These are phyloP conservation scores for Oryza officinalis DNA, from an alignment of 176 grass and related monocot species.

Conservation along the genomic window DNA sequence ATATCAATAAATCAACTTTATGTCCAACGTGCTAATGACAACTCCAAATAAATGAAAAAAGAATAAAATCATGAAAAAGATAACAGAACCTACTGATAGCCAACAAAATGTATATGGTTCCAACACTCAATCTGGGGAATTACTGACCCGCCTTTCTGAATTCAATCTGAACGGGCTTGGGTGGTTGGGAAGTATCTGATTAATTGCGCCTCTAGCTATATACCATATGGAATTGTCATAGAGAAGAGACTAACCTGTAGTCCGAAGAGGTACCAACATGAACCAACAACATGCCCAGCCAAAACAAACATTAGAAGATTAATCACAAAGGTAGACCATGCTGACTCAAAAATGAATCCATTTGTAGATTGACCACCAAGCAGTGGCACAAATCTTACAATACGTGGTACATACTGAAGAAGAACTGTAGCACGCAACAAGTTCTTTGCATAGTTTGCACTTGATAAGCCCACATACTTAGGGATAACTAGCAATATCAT, in stretches of 20 bases:
- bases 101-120: neutral
- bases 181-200: neutral
- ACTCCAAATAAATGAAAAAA: neutral
- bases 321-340: constrained; percentile 90
- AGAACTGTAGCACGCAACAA: constrained; percentile 64
- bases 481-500: constrained; percentile 79
- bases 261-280: constrained; percentile 89
- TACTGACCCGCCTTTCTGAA: neutral
- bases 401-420: constrained; percentile 82
- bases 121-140: neutral
- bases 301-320: constrained; percentile 92
- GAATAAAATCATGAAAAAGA: neutral
- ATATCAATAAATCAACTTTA: neutral
- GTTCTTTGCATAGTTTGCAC: constrained; percentile 87
- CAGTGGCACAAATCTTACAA: constrained; percentile 77
- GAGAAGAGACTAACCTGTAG: constrained; percentile 58
- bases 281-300: constrained; percentile 91
- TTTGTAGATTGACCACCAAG: constrained; percentile 80
- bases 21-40: neutral
- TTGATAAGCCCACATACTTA: constrained; percentile 57
- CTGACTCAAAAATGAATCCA: constrained; percentile 92
- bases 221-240: neutral
- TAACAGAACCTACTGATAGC: neutral
- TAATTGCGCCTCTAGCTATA: neutral
- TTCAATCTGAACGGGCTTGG: neutral